These are phyloP conservation scores for Morella rubra DNA, from an alignment of 306 rosid species.

Conservation along the genomic window DNA sequence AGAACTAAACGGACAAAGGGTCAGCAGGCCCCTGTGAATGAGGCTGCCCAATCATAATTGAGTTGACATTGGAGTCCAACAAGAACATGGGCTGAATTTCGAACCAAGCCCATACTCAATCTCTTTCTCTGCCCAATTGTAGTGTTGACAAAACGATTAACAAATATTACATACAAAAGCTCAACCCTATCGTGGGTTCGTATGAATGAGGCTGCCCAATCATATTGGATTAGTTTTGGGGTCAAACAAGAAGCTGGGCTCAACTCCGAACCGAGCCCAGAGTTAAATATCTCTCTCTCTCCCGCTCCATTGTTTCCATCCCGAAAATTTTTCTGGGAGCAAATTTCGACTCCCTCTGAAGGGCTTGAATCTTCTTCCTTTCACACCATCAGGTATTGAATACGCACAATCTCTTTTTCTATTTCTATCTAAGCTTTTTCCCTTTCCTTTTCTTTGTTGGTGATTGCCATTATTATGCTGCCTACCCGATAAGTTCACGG, in stretches of 20 bases:
- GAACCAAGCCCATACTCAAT: too few relatives aligned
- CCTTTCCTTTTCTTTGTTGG: neutral
- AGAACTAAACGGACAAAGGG: too few relatives aligned
- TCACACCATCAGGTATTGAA: neutral
- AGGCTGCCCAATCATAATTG: too few relatives aligned
- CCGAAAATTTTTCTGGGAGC: neutral
- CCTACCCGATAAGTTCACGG: neutral
- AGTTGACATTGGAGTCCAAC: too few relatives aligned
- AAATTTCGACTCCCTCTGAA: neutral
- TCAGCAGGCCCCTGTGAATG: too few relatives aligned
- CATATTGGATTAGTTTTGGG: neutral
- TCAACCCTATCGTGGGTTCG: neutral
- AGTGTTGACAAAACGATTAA: too few relatives aligned
- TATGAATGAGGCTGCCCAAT: neutral
- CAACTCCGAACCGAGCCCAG: neutral
- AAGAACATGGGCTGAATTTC: too few relatives aligned
- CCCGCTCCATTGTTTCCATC: neutral
- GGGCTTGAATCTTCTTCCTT: neutral
- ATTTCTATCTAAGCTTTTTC: neutral
- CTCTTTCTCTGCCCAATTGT: too few relatives aligned
- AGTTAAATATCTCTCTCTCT: neutral
- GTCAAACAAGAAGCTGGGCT: neutral
- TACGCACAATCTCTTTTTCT: neutral
- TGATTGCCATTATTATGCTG: neutral
- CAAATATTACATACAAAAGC: too few relatives aligned